Conservation (phyloP, 1,284 basidiomycete genomes). For the Cutaneotrichosporon sp. region DNA sequence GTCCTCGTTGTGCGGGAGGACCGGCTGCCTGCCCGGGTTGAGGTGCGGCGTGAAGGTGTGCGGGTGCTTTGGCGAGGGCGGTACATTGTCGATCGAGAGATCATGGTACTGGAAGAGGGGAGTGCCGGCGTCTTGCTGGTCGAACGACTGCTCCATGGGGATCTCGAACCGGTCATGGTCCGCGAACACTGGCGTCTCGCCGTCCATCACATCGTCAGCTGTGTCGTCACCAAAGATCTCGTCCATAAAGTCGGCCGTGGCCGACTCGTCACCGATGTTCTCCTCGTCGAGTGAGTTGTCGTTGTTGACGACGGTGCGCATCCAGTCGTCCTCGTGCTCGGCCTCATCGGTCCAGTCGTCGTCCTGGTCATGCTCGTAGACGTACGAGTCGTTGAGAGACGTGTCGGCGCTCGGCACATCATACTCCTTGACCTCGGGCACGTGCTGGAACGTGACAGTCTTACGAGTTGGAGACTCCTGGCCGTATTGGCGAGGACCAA, state of each 20-base stretch:
- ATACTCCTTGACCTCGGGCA: conserved; percentile 85
- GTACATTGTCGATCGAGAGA: conserved; percentile 5
- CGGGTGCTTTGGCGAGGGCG: conserved; percentile 19
- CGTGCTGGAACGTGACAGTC: conserved; percentile 81
- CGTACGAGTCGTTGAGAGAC: conserved; percentile 41
- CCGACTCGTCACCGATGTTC: conserved; percentile 33
- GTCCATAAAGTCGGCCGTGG: conserved; percentile 52
- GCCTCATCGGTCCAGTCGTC: conserved; percentile 43
- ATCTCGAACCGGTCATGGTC: conserved; percentile 30
- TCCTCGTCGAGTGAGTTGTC: conserved; percentile 20
- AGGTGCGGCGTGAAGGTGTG: conserved; percentile 24
- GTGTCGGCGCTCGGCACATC: conserved; percentile 63
- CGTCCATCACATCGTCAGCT: conserved; percentile 36
- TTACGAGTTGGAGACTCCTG: conserved; percentile 60
- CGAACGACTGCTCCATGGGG: conserved; percentile 12
- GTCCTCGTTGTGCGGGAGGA: conserved; percentile 36
- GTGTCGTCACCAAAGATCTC: conserved; percentile 51
- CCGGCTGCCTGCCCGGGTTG: conserved; percentile 35
- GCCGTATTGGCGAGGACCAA: conserved; percentile 65
- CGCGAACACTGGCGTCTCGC: conserved; percentile 36
- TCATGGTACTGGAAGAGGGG: conserved; percentile 30
- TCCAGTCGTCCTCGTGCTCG: conserved; percentile 27
- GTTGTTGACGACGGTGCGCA: conserved; percentile 11
- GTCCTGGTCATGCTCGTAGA: conserved; percentile 55
- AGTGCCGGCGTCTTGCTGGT: conserved; percentile 22